A percentile compares a stretch with the other conserved stretches of the same genome.
phyloP scores from a whole-genome alignment of 352 stramenopile species.

The Phytophthora sojae region DNA sequence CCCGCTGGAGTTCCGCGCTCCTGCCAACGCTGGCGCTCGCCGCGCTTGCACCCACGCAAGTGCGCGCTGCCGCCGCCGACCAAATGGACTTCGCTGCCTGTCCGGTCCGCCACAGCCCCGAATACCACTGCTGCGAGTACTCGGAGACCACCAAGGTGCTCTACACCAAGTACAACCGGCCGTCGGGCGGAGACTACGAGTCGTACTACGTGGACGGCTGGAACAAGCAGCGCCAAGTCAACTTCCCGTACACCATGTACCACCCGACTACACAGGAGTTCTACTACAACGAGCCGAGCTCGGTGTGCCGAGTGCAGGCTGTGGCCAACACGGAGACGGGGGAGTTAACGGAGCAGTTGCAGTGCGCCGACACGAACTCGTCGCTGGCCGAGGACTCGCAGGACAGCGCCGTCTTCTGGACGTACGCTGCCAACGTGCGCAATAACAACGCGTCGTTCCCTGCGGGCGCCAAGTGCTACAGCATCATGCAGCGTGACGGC shows the following conservation, averaged over 20 bases:
- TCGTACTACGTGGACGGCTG: slow-evolving; percentile 48
- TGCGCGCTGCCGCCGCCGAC: slow-evolving; percentile 11
- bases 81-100: slow-evolving; percentile 36
- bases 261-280: slow-evolving; percentile 39
- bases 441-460: slow-evolving; percentile 68
- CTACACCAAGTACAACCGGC: slow-evolving; percentile 43
- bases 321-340: slow-evolving; percentile 30
- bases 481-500: slow-evolving; percentile 40
- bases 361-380: slow-evolving; percentile 43
- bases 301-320: slow-evolving; percentile 42
- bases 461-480: slow-evolving; percentile 47
- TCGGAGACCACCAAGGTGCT: slow-evolving; percentile 30
- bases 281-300: slow-evolving; percentile 39
- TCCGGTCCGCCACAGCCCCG: slow-evolving; percentile 31
- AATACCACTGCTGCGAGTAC: slow-evolving; percentile 48
- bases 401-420: slow-evolving; percentile 51
- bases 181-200: slow-evolving; percentile 35
- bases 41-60: slow-evolving; percentile 1
- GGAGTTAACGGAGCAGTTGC: slow-evolving; percentile 36
- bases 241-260: slow-evolving; percentile 46
- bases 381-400: slow-evolving; percentile 39
- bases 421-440: slow-evolving; percentile 41
- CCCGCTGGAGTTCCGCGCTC: slow-evolving; percentile 8
- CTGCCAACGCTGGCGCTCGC: slow-evolving; percentile 2
- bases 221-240: slow-evolving; percentile 45